Percentiles rank a stretch among this genome's conserved stretches.
These are phyloP conservation scores for Vitis riparia DNA, from an alignment of 164 flowering plant genomes.

Conservation along the genomic window DNA sequence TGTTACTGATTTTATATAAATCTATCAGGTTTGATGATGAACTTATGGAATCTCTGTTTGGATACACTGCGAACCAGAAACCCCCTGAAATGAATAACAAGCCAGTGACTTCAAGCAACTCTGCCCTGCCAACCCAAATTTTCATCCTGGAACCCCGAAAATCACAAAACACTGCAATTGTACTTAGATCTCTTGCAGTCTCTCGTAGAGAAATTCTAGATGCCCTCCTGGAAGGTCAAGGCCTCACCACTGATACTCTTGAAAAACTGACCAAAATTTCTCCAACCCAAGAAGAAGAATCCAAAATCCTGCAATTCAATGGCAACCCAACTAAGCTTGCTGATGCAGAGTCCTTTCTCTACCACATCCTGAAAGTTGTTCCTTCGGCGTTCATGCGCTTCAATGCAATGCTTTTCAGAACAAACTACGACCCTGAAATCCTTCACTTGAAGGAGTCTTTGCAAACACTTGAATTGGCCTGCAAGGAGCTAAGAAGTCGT, in stretches of 20 bases:
- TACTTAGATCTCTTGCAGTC: slow-evolving; percentile 47
- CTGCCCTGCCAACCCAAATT: slow-evolving; percentile 36
- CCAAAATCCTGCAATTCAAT: slow-evolving; percentile 36
- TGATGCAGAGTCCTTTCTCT: slow-evolving; percentile 66
- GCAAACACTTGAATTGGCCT: slow-evolving; percentile 54
- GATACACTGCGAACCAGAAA: slow-evolving; percentile 49
- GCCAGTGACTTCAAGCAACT: slow-evolving; percentile 17
- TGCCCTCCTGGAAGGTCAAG: slow-evolving; percentile 49
- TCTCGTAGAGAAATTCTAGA: slow-evolving; percentile 55
- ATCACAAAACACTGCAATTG: slow-evolving; percentile 69
- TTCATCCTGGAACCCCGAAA: slow-evolving; percentile 72
- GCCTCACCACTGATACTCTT: slow-evolving; percentile 42
- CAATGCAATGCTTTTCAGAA: slow-evolving; percentile 54
- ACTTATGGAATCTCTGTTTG: slow-evolving; percentile 80
- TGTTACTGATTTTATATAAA: not conserved
- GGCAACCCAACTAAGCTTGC: slow-evolving; percentile 56
- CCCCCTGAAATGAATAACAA: slow-evolving; percentile 19
- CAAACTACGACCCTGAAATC: slow-evolving; percentile 52
- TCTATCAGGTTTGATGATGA: slow-evolving; percentile 67
- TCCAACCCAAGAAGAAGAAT: slow-evolving; percentile 55
- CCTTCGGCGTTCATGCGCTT: slow-evolving; percentile 58
- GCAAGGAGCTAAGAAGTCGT: slow-evolving; percentile 65
- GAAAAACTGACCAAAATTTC: slow-evolving; percentile 60
- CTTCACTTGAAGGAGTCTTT: slow-evolving; percentile 51
- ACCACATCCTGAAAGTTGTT: slow-evolving; percentile 45